Evolutionary conservation across 306 rosid genomes (phyloP), one percentile per base, ranked within the genome.

Genomic region (Hylodesmum podocarpum): DNA sequence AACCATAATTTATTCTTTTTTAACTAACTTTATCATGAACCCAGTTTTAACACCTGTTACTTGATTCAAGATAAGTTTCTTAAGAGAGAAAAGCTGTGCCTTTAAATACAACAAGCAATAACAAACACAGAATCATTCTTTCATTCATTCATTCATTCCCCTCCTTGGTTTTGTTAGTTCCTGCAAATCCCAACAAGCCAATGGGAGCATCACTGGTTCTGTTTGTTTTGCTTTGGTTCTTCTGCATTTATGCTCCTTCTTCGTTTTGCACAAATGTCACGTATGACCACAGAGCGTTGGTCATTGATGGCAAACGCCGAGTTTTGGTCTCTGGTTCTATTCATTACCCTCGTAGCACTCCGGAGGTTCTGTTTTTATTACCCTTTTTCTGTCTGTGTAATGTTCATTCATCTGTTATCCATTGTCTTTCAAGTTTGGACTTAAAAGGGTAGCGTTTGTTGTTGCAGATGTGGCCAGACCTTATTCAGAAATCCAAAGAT

Each of bases 301-400:
- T 92, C 73, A 83, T 95, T 66, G 92, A 89, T 53, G 99, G 99
- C 25, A 87, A 90, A 64, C 92, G 97, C 24, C 78, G 88, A 61
- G 83, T 92, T 29, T 86, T 95, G 67, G 64, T 92, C 25, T 92
- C 97, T 28, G 99, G 99, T 80, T 91, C 99, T 27, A 90, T 95
- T 83, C 97, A 92, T 83, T 95, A 95, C 53, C 99, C 99, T 71
- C 93, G 99, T 4, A 95, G 97, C 84, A 90, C 99, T 68, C 97
- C 99, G 0, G 85, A 92, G 86, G 99, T 90, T 27, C 18, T 57
- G 4, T 57, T 57, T 37, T 57, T 37, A 25, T 57, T 27, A 57
- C 19, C 19, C 34, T 57, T 19, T 57, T 27, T 57, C 5, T 58
- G 9, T 65, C 1, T n/a, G 15, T 54, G 44, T 21, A 22, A 6